These are phyloP conservation scores for Teunomyces barrocoloradensis DNA, from an alignment of 805 yeast genomes.

Conservation along the genomic window DNA sequence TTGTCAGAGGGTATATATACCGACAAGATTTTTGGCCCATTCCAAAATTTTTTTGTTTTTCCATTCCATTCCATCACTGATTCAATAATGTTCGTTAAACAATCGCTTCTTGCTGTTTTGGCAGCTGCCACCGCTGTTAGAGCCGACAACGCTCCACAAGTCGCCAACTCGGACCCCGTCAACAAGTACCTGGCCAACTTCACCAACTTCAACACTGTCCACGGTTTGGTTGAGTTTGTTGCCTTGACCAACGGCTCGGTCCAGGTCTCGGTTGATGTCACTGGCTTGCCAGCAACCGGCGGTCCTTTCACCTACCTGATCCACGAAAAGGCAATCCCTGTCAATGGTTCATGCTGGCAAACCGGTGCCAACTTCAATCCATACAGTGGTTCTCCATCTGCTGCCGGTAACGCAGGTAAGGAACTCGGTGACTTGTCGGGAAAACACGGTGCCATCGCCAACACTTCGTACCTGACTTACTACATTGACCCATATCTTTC, in stretches of 20 bases:
- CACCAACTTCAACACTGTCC: conserved; percentile 15
- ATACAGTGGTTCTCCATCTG: conserved; percentile 28
- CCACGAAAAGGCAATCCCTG: conserved; percentile 36
- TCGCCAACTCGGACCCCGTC: conserved; percentile 28
- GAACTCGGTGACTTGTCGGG: conserved; percentile 42
- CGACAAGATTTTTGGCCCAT: neutral
- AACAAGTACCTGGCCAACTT: conserved; percentile 28
- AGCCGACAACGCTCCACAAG: conserved; percentile 24
- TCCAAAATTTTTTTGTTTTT: neutral
- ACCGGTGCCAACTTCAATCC: conserved; percentile 39
- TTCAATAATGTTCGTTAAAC: neutral
- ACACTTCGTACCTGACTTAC: conserved; percentile 21
- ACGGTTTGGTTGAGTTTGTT: conserved; percentile 30
- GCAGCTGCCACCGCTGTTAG: conserved; percentile 13
- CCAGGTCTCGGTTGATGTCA: conserved; percentile 28
- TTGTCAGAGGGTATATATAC: neutral
- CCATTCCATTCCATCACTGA: neutral
- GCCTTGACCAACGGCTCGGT: conserved; percentile 32
- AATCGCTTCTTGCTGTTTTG: neutral
- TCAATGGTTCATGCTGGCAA: conserved; percentile 31
- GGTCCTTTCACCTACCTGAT: conserved; percentile 43
- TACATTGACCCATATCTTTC: conserved; percentile 24
- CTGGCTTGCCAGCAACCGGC: conserved; percentile 31
- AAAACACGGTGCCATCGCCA: conserved; percentile 34
- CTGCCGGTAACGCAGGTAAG: conserved; percentile 20